Evolutionary conservation across 805 yeast species (phyloP), one percentile per base, ranked within the genome.

Genomic region (Jamesozyma gamospora): DNA sequence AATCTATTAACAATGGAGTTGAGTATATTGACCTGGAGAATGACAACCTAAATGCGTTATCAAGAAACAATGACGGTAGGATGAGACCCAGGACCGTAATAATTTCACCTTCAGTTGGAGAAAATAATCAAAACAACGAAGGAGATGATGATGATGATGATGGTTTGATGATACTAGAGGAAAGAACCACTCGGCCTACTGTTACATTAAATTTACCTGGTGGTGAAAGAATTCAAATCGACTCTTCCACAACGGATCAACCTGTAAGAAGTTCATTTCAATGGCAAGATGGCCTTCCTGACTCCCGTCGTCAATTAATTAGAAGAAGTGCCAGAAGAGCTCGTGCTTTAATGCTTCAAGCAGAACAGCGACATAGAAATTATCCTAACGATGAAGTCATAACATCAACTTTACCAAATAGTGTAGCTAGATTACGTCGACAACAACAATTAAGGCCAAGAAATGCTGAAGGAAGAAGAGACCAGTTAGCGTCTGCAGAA

Each of bases 141-240:
- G 36, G 37, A 19, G 40, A 37, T 17, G 40, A 41, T 13, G 44
- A 36, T 32, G 56, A 50, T 4, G 62, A 51, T 38, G 62, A 58
- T 37, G 63, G 54, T 10, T 29, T 58, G 13, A 36, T 49, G 28
- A 60, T 64, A n/a, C 42, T 55, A 18, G 58, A 53, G 41, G 62
- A 58, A 38, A 47, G 55, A 21, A 47, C 48, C 9, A 44, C 50
- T 5, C 50, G 37, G 3, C 55, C 60, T 2, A 39, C 46, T 7
- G 49, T 55, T 5, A 40, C 45, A 4, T 36, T 56, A 15, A 48
- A 44, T 21, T 43, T 57, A 6, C 63, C 61, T 1, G 61, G 61
- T 18, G 55, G 58, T 19, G 48, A 47, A 19, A 46, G 47, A 2
- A 28, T 57, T 28, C 41, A 45, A 21, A 46, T 57, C 8, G 39